Percentiles rank a stretch among this genome's conserved stretches.
Evolutionary conservation across 805 yeast genomes (phyloP).

Genomic region (Isabelozyma heimii): DNA sequence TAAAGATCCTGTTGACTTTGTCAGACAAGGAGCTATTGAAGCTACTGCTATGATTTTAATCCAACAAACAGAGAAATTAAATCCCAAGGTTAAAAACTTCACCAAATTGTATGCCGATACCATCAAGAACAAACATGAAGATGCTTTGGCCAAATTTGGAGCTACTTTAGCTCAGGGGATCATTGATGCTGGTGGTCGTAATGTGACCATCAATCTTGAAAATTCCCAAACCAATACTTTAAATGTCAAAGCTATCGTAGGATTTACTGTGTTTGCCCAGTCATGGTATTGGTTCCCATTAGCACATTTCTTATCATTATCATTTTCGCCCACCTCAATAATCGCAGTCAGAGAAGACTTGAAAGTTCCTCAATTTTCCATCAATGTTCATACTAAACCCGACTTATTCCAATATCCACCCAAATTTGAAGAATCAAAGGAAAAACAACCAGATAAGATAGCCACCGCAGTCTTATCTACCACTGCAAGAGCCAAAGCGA

Average conservation of each 20-base stretch:
- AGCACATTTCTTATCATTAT: conserved; percentile 86
- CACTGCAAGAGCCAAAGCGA: conserved; percentile 88
- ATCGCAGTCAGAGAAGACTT: conserved; percentile 84
- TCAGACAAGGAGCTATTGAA: conserved; percentile 95
- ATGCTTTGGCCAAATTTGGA: conserved; percentile 95
- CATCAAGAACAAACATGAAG: conserved; percentile 88
- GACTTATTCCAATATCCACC: conserved; percentile 88
- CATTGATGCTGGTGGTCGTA: conserved; percentile 97
- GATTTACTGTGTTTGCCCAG: conserved; percentile 84
- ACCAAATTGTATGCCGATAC: conserved; percentile 73
- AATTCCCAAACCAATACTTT: conserved; percentile 85
- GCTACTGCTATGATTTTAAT: conserved; percentile 89
- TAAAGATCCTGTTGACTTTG: conserved; percentile 94
- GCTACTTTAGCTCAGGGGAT: conserved; percentile 97
- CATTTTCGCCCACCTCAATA: conserved; percentile 89
- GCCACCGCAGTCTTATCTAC: conserved; percentile 94
- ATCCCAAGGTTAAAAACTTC: conserved; percentile 75
- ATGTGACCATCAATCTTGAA: conserved; percentile 90
- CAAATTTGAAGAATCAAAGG: conserved; percentile 72
- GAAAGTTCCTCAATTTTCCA: conserved; percentile 78
- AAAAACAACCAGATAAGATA: conserved; percentile 82
- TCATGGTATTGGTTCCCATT: conserved; percentile 99
- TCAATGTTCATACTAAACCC: conserved; percentile 78
- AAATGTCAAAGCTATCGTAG: conserved; percentile 88
- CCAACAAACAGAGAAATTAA: conserved; percentile 77